Evolutionary conservation across 2,329 filamentous ascomycete species (phyloP), one percentile per base, ranked within the genome.

Genomic region (Coleophoma eucalyptorum): DNA sequence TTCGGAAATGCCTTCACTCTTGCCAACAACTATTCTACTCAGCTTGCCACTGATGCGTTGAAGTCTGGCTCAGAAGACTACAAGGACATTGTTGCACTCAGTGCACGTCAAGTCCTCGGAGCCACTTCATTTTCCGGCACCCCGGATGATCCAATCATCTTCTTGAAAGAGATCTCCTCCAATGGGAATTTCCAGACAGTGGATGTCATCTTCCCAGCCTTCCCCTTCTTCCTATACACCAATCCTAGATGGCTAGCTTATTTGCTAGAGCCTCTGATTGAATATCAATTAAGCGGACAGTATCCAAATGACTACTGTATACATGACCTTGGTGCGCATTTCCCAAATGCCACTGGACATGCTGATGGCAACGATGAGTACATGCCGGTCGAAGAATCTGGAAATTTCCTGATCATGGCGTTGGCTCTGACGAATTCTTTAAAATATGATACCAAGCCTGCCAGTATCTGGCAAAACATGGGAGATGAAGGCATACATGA

Each of bases 171-270:
- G 66, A 93, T 94, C 50, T 90, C 87, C 1, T 91, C 87, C 2
- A 88, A 93, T 60, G 89, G 89, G 4, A 93, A 95, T 62, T 85
- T 85, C 67, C 89, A 94, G 65, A 94, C 89, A 0, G 87, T 94
- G 11, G 89, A 93, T 70, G 88, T 95, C 50, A 93, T 95, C 60
- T 94, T 91, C 72, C 90, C 89, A 0, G 80, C 89, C 0, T 92
- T 90, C 68, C 89, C 90, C 0, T 94, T 93, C 75, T 93, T 93
- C 73, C 67, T 93, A 18, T 94, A 93, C 64, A 91, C 89, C 16
- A 91, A 92, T 59, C 89, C 89, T 2, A 76, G 81, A 52, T 93
- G 89, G 88, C 72, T 92, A 50, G 86, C 84, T 1, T 92, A 92
- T 62, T 74, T 93, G 3, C 73, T 94, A 4, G 88, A 93, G 65